Conservation (phyloP, 1,284 basidiomycete species). For the Porodaedalea pini region DNA sequence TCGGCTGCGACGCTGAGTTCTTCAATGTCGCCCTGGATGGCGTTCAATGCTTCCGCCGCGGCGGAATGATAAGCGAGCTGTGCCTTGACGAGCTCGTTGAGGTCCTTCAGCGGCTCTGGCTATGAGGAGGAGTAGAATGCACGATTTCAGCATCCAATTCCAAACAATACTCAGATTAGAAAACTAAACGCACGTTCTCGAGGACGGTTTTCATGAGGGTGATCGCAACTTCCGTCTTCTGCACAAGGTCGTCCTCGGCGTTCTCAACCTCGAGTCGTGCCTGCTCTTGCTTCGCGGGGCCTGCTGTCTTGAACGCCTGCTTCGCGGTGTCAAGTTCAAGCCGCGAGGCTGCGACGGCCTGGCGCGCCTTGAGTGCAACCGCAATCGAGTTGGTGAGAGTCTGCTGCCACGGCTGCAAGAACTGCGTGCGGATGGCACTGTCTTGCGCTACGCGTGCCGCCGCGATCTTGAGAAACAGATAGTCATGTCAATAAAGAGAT, state of each 20-base stretch:
- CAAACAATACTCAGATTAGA: slow-evolving; percentile 7
- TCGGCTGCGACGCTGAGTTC: slow-evolving; percentile 87
- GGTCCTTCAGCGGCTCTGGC: slow-evolving; percentile 94
- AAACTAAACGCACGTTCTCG: slow-evolving; percentile 71
- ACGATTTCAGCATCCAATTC: not conserved
- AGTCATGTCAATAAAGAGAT: not conserved
- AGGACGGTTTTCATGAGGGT: slow-evolving; percentile 97
- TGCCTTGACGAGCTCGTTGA: slow-evolving; percentile 90
- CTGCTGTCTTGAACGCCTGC: slow-evolving; percentile 70
- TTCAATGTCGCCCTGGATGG: slow-evolving; percentile 86
- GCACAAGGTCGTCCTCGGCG: slow-evolving; percentile 93
- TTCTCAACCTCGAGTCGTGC: slow-evolving; percentile 89
- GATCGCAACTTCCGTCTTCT: slow-evolving; percentile 97
- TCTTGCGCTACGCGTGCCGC: slow-evolving; percentile 84
- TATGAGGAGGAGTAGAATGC: slow-evolving; percentile 33
- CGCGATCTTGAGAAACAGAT: slow-evolving; percentile 56
- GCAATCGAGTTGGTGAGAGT: slow-evolving; percentile 79
- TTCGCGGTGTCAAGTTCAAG: slow-evolving; percentile 76
- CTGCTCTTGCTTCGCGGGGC: slow-evolving; percentile 79
- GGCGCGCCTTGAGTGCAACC: slow-evolving; percentile 87
- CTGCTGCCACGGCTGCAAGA: slow-evolving; percentile 89
- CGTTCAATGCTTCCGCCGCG: slow-evolving; percentile 81
- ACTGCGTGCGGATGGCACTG: slow-evolving; percentile 64
- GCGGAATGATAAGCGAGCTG: slow-evolving; percentile 83
- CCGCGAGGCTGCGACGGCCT: slow-evolving; percentile 81